phyloP scores from a whole-genome alignment of 352 stramenopile species.

The Proteromonas lacertae region DNA sequence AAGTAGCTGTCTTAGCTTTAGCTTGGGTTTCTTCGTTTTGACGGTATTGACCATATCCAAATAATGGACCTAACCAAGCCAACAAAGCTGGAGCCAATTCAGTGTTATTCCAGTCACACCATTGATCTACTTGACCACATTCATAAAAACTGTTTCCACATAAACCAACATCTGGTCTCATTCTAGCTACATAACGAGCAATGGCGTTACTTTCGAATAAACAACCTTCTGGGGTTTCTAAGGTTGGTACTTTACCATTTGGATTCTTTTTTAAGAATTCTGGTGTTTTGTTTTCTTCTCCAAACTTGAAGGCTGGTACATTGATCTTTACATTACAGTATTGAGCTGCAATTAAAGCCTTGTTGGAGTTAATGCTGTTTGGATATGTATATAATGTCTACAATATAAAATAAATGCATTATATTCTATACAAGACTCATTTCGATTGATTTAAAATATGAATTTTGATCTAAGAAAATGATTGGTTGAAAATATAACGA shows the following conservation, averaged over 20 bases:
- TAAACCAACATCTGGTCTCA: constrained; percentile 41
- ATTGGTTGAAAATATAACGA: too few relatives aligned
- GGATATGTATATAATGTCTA: constrained; percentile 44
- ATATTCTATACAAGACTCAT: too few relatives aligned
- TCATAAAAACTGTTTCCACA: constrained; percentile 49
- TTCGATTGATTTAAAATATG: too few relatives aligned
- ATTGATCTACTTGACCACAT: constrained; percentile 44
- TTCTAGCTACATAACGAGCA: constrained; percentile 43
- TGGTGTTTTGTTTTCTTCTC: constrained; percentile 18
- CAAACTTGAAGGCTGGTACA: constrained; percentile 27
- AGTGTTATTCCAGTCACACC: constrained; percentile 57
- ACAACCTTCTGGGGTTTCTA: constrained; percentile 25
- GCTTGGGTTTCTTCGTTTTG: constrained; percentile 26
- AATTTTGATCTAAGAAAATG: too few relatives aligned
- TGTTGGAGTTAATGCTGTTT: constrained; percentile 58
- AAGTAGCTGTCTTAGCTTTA: too few relatives aligned
- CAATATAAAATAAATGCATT: too few relatives aligned
- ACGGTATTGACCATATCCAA: constrained; percentile 38
- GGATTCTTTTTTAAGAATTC: constrained; percentile 41
- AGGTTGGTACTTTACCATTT: constrained; percentile 39
- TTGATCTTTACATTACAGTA: constrained; percentile 46
- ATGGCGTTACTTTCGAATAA: constrained; percentile 62
- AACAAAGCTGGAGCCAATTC: constrained; percentile 52
- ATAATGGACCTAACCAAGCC: constrained; percentile 42
- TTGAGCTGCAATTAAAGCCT: constrained; percentile 63